Evolutionary conservation across 345 rosid genomes (phyloP), one percentile per base, ranked within the genome.

Genomic region (Carallia pectinifolia): DNA sequence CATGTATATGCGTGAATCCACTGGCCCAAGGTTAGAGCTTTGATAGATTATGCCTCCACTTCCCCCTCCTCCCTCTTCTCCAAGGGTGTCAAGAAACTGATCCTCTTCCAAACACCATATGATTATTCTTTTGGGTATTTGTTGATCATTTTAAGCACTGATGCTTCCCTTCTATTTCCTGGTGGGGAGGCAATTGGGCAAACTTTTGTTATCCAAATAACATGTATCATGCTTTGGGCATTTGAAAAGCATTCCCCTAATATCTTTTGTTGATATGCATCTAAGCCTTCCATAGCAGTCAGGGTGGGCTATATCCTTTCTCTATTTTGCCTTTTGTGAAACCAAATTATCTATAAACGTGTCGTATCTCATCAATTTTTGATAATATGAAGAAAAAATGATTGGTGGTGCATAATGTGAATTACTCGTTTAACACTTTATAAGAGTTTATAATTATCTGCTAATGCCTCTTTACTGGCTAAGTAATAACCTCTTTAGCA

Each of bases 1-100:
- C 71, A 92, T 92, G 99, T 90, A 85, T 74, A 86, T 81, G 77
- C 92, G 86, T 10, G 99, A 92, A 81, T 85, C 81, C 61, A 81
- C 81, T 69, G 96, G 81, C 76, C 64, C 94, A 61, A 87, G 97
- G 99, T 96, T 61, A 65, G 72, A 36, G 53, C 36, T 30, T 58
- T 9, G 17, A 6, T 47, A 55, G 29, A 39, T 63, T 54, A 52
- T 48, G 60, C 54, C 56, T 65, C 38, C 39, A 29, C 23, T 23
- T 23, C 23, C 23, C 23, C 18, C 58, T 6, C 56, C 16, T 53
- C 9, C 52, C 33, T 10, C 48, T 40, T 40, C n/a, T 40, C 48
- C 4, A 10, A 0, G 4, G 48, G 48, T 10, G 0, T 40, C 48
- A 40, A 40, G 13, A 40, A 40, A 40, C 47, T 40, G 47, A 40